These are phyloP conservation scores for Cyclotella distinguenda DNA, from an alignment of 108 stramenopile species.

Conservation along the genomic window DNA sequence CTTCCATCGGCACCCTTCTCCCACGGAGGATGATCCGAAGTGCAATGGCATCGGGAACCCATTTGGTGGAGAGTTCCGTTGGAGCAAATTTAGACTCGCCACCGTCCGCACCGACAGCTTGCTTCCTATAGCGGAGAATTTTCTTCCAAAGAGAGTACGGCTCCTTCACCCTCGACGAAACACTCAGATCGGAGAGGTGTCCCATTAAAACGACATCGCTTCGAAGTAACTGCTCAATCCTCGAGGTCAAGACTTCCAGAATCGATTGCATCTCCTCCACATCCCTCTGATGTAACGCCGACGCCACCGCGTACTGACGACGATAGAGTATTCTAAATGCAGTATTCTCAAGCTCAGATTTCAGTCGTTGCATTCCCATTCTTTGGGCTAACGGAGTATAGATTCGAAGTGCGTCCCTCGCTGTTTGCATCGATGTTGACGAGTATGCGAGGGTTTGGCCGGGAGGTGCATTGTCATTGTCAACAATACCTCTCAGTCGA, in stretches of 20 bases:
- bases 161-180: slow-evolving; percentile 71
- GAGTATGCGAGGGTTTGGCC: slow-evolving; percentile 7
- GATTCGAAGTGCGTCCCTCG: slow-evolving; percentile 61
- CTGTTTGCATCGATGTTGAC: slow-evolving; percentile 29
- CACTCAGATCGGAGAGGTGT: slow-evolving; percentile 52
- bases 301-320: slow-evolving; percentile 68
- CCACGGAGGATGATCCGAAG: slow-evolving; percentile 66
- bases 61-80: slow-evolving; percentile 25
- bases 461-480: neutral
- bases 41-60: slow-evolving; percentile 71
- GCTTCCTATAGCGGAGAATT: slow-evolving; percentile 73
- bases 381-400: slow-evolving; percentile 71
- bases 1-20: slow-evolving; percentile 34
- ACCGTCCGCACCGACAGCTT: slow-evolving; percentile 58
- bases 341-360: slow-evolving; percentile 60
- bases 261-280: slow-evolving; percentile 60
- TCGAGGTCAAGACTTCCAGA: slow-evolving; percentile 37
- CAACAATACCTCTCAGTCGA: slow-evolving; percentile 60
- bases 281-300: slow-evolving; percentile 49
- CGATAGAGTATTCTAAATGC: slow-evolving; percentile 79
- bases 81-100: slow-evolving; percentile 16
- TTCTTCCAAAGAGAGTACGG: slow-evolving; percentile 75
- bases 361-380: slow-evolving; percentile 72
- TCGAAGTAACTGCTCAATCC: slow-evolving; percentile 52
- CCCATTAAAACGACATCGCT: slow-evolving; percentile 52